A percentile compares a stretch with the other conserved stretches of the same genome.
phyloP scores from a whole-genome alignment of 208 protist species.

The Acanthamoeba triangularis region DNA sequence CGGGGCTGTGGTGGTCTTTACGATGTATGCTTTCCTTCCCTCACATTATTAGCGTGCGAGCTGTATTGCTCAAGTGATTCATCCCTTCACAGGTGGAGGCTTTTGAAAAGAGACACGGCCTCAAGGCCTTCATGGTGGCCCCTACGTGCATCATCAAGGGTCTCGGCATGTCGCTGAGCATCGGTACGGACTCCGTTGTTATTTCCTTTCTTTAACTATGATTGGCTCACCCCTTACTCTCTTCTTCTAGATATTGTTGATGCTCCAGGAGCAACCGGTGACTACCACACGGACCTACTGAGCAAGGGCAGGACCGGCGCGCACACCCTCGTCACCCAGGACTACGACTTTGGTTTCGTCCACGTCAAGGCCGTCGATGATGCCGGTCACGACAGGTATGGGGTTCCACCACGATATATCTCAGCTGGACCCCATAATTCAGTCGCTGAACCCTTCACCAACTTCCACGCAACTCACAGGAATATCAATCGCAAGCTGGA shows the following conservation, averaged over 20 bases:
- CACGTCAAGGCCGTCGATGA: slow-evolving; percentile 92
- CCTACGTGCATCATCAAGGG: slow-evolving; percentile 92
- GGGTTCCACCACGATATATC: slow-evolving; percentile 52
- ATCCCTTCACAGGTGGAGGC: slow-evolving; percentile 42
- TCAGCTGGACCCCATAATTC: not conserved
- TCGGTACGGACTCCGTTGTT: slow-evolving; percentile 50
- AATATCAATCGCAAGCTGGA: slow-evolving; percentile 71
- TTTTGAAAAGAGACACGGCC: slow-evolving; percentile 78
- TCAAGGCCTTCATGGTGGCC: slow-evolving; percentile 90
- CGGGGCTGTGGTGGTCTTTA: slow-evolving; percentile 88
- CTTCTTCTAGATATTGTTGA: slow-evolving; percentile 80
- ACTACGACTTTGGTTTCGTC: slow-evolving; percentile 90
- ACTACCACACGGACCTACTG: slow-evolving; percentile 90
- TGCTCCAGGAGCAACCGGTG: slow-evolving; percentile 86
- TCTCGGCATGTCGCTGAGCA: slow-evolving; percentile 88
- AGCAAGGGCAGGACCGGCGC: slow-evolving; percentile 82
- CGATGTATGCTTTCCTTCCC: slow-evolving; percentile 38
- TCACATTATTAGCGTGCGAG: not conserved
- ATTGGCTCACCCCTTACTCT: not conserved
- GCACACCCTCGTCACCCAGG: slow-evolving; percentile 47
- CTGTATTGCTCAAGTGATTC: too few species aligned
- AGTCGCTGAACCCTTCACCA: not conserved
- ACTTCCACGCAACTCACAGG: not conserved
- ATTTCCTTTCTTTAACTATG: too few species aligned
- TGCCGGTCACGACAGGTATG: slow-evolving; percentile 88